phyloP scores from a whole-genome alignment of 1,139 yeast species.

The Blastobotrys apis region DNA sequence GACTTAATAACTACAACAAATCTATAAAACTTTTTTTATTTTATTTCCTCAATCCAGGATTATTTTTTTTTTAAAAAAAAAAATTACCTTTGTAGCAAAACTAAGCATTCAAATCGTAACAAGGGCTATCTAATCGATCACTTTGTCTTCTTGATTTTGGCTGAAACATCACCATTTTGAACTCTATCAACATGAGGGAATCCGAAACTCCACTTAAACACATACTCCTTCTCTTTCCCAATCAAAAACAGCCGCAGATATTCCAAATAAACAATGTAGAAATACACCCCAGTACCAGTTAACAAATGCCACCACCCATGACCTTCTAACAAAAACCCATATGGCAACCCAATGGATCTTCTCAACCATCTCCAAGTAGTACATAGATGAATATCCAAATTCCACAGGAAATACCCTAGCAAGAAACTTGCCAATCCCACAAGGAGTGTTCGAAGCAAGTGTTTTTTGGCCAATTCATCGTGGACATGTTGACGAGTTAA shows the following conservation, averaged over 20 bases:
- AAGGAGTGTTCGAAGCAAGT: conserved; percentile 52
- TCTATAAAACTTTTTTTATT: too few relatives aligned
- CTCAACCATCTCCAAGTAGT: conserved; percentile 57
- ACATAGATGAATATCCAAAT: conserved; percentile 80
- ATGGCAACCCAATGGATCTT: conserved; percentile 74
- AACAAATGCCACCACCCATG: conserved; percentile 99
- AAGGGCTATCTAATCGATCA: too few relatives aligned
- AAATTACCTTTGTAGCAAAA: too few relatives aligned
- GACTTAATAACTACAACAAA: too few relatives aligned
- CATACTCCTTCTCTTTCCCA: conserved; percentile 49
- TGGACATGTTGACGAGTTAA: conserved; percentile 51
- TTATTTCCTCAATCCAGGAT: too few relatives aligned
- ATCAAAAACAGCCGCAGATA: conserved; percentile 61
- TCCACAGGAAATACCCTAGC: conserved; percentile 77
- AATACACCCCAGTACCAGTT: conserved; percentile 80
- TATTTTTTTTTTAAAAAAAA: too few relatives aligned
- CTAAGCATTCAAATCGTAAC: too few relatives aligned
- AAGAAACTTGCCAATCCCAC: conserved; percentile 63
- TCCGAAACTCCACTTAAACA: conserved; percentile 49
- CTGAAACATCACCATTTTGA: neutral
- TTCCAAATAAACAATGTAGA: conserved; percentile 55
- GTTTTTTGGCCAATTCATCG: conserved; percentile 43
- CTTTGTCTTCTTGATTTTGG: neutral
- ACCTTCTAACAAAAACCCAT: conserved; percentile 82
- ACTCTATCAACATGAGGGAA: conserved; percentile 38